A percentile compares a stretch with the other conserved stretches of the same genome.
Conservation (phyloP, 106 monocot species). For the Dendrobium catenatum region DNA sequence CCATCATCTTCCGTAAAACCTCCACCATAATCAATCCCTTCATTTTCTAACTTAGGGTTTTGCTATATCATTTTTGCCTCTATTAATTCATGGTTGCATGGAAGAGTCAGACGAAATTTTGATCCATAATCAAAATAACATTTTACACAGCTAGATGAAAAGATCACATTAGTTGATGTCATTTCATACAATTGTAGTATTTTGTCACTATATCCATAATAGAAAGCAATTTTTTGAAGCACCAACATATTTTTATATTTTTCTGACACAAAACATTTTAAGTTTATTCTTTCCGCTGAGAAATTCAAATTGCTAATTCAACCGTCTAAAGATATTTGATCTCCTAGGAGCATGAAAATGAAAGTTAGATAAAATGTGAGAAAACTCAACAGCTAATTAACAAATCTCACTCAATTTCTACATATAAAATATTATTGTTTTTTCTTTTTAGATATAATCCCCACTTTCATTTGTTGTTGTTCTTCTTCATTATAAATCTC, state of each 20-base stretch:
- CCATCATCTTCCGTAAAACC: too few relatives aligned
- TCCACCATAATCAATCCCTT: too few relatives aligned
- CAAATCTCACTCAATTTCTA: neutral
- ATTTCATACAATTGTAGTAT: neutral
- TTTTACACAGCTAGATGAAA: neutral
- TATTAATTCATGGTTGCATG: neutral
- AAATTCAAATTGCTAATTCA: neutral
- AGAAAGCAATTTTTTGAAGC: neutral
- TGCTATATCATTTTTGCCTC: neutral
- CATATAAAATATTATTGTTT: neutral
- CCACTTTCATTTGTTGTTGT: neutral
- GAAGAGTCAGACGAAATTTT: neutral
- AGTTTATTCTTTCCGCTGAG: neutral
- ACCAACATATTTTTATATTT: neutral
- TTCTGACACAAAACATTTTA: neutral
- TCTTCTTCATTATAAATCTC: neutral
- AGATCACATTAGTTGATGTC: too few relatives aligned
- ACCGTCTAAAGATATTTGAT: neutral
- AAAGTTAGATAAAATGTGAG: neutral
- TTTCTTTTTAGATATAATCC: neutral
- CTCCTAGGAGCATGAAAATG: neutral
- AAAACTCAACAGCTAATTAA: neutral
- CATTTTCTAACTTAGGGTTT: neutral
- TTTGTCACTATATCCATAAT: neutral
- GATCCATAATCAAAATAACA: neutral